phyloP scores from a whole-genome alignment of 768 basidiomycete genomes.

The Podaxis sp. region DNA sequence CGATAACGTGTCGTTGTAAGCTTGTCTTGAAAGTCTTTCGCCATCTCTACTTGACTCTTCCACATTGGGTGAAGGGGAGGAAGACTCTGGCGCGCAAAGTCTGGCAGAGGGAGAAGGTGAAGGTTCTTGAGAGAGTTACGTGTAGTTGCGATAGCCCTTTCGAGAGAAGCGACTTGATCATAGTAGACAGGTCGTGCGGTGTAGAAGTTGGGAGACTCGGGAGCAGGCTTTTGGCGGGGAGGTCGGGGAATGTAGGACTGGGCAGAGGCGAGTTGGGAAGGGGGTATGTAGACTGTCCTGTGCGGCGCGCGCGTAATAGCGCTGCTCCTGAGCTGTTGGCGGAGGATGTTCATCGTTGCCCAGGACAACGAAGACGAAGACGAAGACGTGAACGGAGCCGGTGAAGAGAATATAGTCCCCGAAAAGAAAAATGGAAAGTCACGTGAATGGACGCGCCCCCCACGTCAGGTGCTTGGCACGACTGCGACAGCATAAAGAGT shows the following conservation, averaged over 20 bases:
- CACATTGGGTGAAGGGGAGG: conserved; percentile 64
- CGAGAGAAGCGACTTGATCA: conserved; percentile 67
- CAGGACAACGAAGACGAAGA: not conserved
- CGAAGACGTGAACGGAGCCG: not conserved
- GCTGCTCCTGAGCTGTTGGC: conserved; percentile 14
- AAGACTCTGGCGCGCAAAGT: conserved; percentile 59
- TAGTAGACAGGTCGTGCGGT: conserved; percentile 76
- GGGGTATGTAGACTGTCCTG: conserved; percentile 16
- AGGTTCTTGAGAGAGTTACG: conserved; percentile 59
- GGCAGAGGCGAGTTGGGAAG: conserved; percentile 15
- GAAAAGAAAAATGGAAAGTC: conserved; percentile 14
- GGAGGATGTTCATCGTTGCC: conserved; percentile 29
- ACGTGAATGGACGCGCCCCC: conserved; percentile 17
- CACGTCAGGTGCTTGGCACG: conserved; percentile 9
- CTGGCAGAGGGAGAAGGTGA: conserved; percentile 79
- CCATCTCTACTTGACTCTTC: conserved; percentile 65
- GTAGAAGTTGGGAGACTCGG: conserved; percentile 79
- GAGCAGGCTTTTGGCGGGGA: conserved; percentile 30
- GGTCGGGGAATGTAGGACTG: conserved; percentile 8
- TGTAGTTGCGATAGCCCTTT: conserved; percentile 58
- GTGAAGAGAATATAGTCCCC: not conserved
- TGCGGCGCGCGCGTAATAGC: not conserved
- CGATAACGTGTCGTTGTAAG: conserved; percentile 75
- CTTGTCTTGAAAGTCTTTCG: conserved; percentile 50
- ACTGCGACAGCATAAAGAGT: not conserved